Conservation (phyloP, 2,329 filamentous ascomycete genomes). For the Verticillium isaacii region DNA sequence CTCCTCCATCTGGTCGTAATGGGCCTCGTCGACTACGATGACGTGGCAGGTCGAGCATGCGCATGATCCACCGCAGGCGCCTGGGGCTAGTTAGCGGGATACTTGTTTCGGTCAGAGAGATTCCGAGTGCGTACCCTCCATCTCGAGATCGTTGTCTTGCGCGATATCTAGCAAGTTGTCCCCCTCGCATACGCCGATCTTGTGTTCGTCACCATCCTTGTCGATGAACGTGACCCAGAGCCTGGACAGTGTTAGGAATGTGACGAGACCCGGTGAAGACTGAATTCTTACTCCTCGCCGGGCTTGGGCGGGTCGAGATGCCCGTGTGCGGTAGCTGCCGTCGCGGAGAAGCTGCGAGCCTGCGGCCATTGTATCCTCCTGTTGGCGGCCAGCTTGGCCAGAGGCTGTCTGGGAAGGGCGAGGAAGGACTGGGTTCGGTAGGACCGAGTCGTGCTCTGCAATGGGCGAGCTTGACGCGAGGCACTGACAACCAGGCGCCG, state of each 20-base stretch:
- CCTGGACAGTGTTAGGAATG: slow-evolving; percentile 36
- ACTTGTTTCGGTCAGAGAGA: not conserved
- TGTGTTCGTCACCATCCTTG: slow-evolving; percentile 74
- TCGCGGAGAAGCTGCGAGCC: slow-evolving; percentile 59
- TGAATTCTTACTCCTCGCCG: slow-evolving; percentile 74
- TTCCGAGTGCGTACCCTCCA: slow-evolving; percentile 64
- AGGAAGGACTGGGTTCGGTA: not conserved
- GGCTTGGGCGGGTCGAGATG: slow-evolving; percentile 80
- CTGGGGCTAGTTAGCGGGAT: slow-evolving; percentile 24
- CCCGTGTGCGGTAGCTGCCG: slow-evolving; percentile 59
- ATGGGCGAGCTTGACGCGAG: slow-evolving; percentile 22
- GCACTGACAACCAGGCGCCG: slow-evolving; percentile 24
- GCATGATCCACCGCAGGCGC: slow-evolving; percentile 90
- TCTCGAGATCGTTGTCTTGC: slow-evolving; percentile 90
- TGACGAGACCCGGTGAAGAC: not conserved
- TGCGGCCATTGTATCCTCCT: slow-evolving; percentile 8
- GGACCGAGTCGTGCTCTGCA: slow-evolving; percentile 12
- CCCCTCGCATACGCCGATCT: slow-evolving; percentile 75
- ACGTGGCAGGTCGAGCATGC: slow-evolving; percentile 93
- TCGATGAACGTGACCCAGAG: slow-evolving; percentile 89
- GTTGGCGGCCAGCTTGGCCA: not conserved
- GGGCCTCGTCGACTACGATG: slow-evolving; percentile 68
- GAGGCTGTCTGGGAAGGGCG: not conserved
- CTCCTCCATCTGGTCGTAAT: slow-evolving; percentile 75
- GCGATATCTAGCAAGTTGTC: slow-evolving; percentile 95